Base-by-base conservation (phyloP, 306 rosid genomes). In the Luffa aegyptiaca region DNA sequence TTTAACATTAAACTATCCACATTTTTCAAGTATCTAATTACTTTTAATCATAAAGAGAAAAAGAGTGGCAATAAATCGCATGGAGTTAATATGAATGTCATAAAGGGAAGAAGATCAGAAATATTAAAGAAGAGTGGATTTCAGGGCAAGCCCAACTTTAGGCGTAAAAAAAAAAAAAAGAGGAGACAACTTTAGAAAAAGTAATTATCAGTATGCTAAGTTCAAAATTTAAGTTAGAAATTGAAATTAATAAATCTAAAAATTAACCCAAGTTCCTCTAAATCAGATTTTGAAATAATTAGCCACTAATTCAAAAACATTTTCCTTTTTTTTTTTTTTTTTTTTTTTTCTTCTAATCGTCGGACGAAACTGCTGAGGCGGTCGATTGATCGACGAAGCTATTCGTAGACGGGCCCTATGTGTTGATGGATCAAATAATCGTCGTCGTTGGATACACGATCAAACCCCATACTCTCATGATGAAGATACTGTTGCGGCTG, bases 341-440 rank as follows among this genome's bases (percentile, higher is more conserved):
- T 21, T 5, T 46, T 21, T 10, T 21, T 44, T 10, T n/a, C 18
- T 26, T 65, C 48, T 65, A 36, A n/a, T 68, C 42, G 49, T n/a
- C 48, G 21, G 74, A 62, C 35, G 37, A 61, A 4, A 2, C 39
- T 4, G 39, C 3, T 2, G 41, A 11, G 18, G 59, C 64, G 64
- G 8, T 35, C n/a, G 49, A 16, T 90, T 87, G 80, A 92, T 89
- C 53, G 33, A 72, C 53, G 33, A 53, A 90, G 83, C 88, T 91
- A 90, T 42, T 90, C 72, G 87, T 86, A 91, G 53, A 88, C 86
- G 0, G 94, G 89, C 5, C 89, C 94, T 83, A 82, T 78, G 36
- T 87, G 96, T 44, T 88, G 97, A 62, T 93, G 93, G 46, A 95
- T 95, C 88, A 90, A 85, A 86, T 86, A 91, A 77, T 95, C 99